Evolutionary conservation across 1,284 basidiomycete species (phyloP).

Genomic region (Coniophora puteana): DNA sequence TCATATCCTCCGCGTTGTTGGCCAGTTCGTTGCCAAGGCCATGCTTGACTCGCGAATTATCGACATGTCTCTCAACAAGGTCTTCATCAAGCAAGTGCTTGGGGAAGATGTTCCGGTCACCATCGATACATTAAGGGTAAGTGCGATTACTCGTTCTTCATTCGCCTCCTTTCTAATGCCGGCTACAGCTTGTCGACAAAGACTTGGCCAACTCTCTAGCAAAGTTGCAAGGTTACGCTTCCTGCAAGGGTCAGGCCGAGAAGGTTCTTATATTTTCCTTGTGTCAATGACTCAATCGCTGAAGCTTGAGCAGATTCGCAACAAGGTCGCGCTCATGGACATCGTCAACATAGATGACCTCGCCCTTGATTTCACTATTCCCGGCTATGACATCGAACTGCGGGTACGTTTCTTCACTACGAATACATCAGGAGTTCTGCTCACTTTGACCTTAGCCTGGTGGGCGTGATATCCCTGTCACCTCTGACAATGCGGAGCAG

Average conservation of each 20-base stretch:
- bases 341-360: conserved; percentile 80
- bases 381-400: conserved; percentile 92
- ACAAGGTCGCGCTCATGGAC: conserved; percentile 56
- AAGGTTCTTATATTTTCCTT: conserved; percentile 38
- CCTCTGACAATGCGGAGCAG: conserved; percentile 82
- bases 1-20: conserved; percentile 86
- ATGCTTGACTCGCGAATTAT: conserved; percentile 97
- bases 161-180: conserved; percentile 12
- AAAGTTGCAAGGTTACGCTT: conserved; percentile 65
- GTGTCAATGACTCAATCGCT: conserved; percentile 5
- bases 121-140: conserved; percentile 76
- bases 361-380: conserved; percentile 92
- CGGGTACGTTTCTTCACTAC: conserved; percentile 45
- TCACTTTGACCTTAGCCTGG: conserved; percentile 47
- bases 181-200: conserved; percentile 78
- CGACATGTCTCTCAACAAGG: conserved; percentile 90
- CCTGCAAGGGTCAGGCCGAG: conserved; percentile 41
- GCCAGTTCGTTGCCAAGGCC: conserved; percentile 97
- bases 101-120: conserved; percentile 83
- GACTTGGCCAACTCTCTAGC: conserved; percentile 83
- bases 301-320: conserved; percentile 36
- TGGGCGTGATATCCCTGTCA: conserved; percentile 78
- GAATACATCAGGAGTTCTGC: not conserved
- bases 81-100: conserved; percentile 87
- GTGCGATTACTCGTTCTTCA: conserved; percentile 16